phyloP scores from a whole-genome alignment of 768 basidiomycete genomes.

The Mycena polygramma region DNA sequence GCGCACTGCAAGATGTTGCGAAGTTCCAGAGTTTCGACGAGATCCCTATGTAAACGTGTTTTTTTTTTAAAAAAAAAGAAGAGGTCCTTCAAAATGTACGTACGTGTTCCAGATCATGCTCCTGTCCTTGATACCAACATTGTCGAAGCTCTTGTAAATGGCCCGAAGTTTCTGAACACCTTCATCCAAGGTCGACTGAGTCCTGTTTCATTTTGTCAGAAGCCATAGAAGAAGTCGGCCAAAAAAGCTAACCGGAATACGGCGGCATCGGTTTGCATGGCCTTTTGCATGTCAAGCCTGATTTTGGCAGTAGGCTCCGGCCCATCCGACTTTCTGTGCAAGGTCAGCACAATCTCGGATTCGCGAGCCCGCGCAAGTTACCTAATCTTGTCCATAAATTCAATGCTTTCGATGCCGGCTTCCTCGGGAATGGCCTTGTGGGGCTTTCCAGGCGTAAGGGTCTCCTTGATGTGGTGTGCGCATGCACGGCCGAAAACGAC shows the following conservation, averaged over 20 bases:
- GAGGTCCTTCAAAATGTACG: conserved; percentile 44
- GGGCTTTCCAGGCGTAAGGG: conserved; percentile 87
- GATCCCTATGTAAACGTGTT: conserved; percentile 69
- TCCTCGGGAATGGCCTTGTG: conserved; percentile 91
- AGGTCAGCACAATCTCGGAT: not conserved
- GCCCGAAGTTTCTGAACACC: conserved; percentile 89
- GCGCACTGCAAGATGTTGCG: conserved; percentile 97
- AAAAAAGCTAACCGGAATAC: conserved; percentile 81
- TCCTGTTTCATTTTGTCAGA: conserved; percentile 57
- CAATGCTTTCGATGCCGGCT: conserved; percentile 86
- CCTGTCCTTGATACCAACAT: conserved; percentile 97
- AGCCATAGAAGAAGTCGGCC: not conserved
- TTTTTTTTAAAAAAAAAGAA: conserved; percentile 14
- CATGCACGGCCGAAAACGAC: conserved; percentile 99
- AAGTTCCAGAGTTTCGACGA: conserved; percentile 96
- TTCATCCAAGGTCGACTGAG: conserved; percentile 89
- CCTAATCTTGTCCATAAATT: conserved; percentile 91
- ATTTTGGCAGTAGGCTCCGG: conserved; percentile 90
- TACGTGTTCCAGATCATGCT: conserved; percentile 99
- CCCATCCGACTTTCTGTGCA: conserved; percentile 77
- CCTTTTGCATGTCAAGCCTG: conserved; percentile 97
- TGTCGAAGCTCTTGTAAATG: conserved; percentile 90
- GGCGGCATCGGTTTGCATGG: conserved; percentile 98
- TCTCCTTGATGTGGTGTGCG: conserved; percentile 97
- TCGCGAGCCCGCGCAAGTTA: conserved; percentile 39